phyloP scores from a whole-genome alignment of 2,329 filamentous ascomycete genomes.

The Microsporum ferrugineum region DNA sequence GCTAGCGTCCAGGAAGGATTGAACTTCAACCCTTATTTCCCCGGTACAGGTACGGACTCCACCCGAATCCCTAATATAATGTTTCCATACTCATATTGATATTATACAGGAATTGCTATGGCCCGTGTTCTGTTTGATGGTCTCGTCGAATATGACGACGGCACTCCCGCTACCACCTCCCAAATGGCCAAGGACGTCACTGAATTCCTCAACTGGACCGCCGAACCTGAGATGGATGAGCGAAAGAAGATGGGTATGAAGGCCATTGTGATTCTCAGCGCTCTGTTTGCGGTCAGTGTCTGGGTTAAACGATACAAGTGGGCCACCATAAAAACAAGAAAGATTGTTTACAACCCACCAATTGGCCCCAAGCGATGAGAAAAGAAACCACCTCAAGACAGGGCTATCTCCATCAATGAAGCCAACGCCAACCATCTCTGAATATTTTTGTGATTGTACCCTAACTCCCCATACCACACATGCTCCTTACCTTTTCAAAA shows the following conservation, averaged over 20 bases:
- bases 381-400: background rate
- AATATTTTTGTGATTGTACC: slow-evolving; percentile 3
- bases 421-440: background rate
- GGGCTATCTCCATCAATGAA: background rate
- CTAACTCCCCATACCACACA: background rate
- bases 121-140: slow-evolving; percentile 96
- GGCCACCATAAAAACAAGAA: slow-evolving; percentile 88
- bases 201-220: slow-evolving; percentile 98
- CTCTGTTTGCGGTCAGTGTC: slow-evolving; percentile 74
- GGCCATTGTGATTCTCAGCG: slow-evolving; percentile 68
- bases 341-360: slow-evolving; percentile 79
- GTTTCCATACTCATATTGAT: background rate
- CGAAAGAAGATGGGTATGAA: slow-evolving; percentile 99
- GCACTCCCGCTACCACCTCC: slow-evolving; percentile 82
- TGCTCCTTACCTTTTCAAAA: slow-evolving; percentile 1
- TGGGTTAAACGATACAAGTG: slow-evolving; percentile 99
- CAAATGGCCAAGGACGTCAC: slow-evolving; percentile 99
- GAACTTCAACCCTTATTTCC: slow-evolving; percentile 99
- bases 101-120: slow-evolving; percentile 66
- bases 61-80: background rate
- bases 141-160: slow-evolving; percentile 95
- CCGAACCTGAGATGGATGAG: slow-evolving; percentile 98
- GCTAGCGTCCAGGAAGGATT: slow-evolving; percentile 74
- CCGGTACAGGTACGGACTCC: slow-evolving; percentile 60
- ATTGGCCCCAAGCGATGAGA: slow-evolving; percentile 22